Evolutionary conservation across 2,329 filamentous ascomycete species (phyloP), one percentile per base, ranked within the genome.

Genomic region (Fusarium odoratissimum): DNA sequence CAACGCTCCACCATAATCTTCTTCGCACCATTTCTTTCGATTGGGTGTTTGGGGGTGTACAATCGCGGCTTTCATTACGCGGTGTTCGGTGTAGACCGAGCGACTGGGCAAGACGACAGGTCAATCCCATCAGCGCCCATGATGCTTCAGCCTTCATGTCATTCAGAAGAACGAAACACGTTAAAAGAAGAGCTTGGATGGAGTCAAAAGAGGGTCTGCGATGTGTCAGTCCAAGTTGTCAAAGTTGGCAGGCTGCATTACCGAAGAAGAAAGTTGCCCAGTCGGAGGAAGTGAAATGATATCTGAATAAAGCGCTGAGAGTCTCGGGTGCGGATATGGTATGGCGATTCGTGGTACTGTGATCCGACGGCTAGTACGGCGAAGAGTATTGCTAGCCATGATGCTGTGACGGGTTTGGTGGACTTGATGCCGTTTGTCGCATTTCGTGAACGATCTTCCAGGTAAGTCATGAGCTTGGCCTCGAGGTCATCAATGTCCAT

Each of bases 101-200:
- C 1, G 90, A 91, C 76, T 91, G 89, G 0, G 90, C 90, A n/a
- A 92, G 83, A 31, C 90, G 86, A 68, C 89, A 91, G 0, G 90
- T 91, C 48, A 91, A 84, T 1, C 90, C 90, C 56, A 91, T 85
- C 59, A 92, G 79, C 0, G 90, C 90, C 90, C 90, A 92, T 0
- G 90, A 91, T 1, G 89, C 90, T 75, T 92, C 90, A 3, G 90
- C 90, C 76, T 91, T 91, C 90, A 92, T 92, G 66, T 92, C 90
- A 72, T 92, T 92, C 31, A 91, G 82, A 5, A 92, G 82, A 5
- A 91, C 89, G 69, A 91, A 91, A 35, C 89, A 87, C 8, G 89
- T 89, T 46, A 92, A 84, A 2, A 92, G 82, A 44, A 92, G 81
- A 2, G 90, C 90, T 77, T 92, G 90, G 31, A 92, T 89, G 8